These are phyloP conservation scores for Hyaloscypha bicolor DNA, from an alignment of 495 filamentous ascomycete species.

Conservation along the genomic window DNA sequence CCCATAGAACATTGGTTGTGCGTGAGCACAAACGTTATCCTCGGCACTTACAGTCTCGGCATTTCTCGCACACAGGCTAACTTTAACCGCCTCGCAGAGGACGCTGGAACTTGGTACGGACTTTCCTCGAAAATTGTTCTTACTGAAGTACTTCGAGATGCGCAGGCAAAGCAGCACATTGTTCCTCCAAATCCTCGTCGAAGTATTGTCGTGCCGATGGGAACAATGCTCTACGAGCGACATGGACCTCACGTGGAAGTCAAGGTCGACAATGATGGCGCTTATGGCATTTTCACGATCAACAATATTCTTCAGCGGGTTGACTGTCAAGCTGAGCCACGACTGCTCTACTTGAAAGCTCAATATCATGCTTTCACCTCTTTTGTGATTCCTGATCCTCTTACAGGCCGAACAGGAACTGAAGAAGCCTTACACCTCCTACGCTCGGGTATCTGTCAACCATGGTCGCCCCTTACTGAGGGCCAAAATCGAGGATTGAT, in stretches of 20 bases:
- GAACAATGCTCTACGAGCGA: neutral
- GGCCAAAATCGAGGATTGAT: constrained; percentile 33
- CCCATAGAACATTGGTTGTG: too few relatives aligned
- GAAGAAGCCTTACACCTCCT: constrained; percentile 59
- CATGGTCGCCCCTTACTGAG: constrained; percentile 40
- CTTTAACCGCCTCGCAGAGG: constrained; percentile 24
- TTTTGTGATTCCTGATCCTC: constrained; percentile 55
- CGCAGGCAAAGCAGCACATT: neutral
- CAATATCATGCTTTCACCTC: constrained; percentile 63
- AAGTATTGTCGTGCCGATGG: constrained; percentile 26
- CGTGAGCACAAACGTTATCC: too few relatives aligned
- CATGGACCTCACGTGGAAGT: constrained; percentile 11
- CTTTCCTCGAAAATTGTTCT: constrained; percentile 49
- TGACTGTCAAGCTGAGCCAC: constrained; percentile 46
- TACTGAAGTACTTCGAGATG: constrained; percentile 32
- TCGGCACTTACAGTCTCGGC: too few relatives aligned
- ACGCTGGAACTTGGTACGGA: constrained; percentile 53
- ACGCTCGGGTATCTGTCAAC: constrained; percentile 47
- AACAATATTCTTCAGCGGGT: constrained; percentile 51
- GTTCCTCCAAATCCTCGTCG: neutral
- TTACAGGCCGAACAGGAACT: constrained; percentile 61
- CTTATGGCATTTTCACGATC: constrained; percentile 43
- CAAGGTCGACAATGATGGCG: constrained; percentile 5
- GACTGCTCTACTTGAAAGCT: constrained; percentile 51
- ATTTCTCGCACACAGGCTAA: too few relatives aligned